phyloP scores from a whole-genome alignment of 148 eudicot genomes.

The Nepenthes mirabilis region DNA sequence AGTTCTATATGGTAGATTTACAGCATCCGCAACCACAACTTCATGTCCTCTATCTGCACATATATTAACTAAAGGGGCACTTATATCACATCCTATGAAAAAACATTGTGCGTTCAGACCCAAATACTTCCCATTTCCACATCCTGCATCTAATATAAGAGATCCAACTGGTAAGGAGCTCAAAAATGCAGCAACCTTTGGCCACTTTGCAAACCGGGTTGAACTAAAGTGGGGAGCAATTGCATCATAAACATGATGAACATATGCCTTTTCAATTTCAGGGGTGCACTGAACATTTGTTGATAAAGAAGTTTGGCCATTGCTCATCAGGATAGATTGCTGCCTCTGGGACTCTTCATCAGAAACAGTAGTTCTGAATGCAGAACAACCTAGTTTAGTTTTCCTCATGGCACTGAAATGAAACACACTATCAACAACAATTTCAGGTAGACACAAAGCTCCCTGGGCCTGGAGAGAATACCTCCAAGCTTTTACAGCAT shows the following conservation, averaged over 20 bases:
- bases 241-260: slow-evolving; percentile 92
- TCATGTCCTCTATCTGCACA: slow-evolving; percentile 81
- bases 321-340: slow-evolving; percentile 8
- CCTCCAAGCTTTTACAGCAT: slow-evolving; percentile 9
- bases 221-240: slow-evolving; percentile 96
- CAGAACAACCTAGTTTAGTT: slow-evolving; percentile 19
- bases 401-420: slow-evolving; percentile 23
- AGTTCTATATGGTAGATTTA: slow-evolving; percentile 72
- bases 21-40: slow-evolving; percentile 89
- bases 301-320: slow-evolving; percentile 10
- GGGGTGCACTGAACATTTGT: slow-evolving; percentile 53
- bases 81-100: slow-evolving; percentile 87
- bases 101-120: slow-evolving; percentile 62
- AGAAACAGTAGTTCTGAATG: slow-evolving; percentile 7
- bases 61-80: slow-evolving; percentile 60
- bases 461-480: not conserved
- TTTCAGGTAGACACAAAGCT: not conserved
- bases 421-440: slow-evolving; percentile 1
- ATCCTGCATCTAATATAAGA: slow-evolving; percentile 82
- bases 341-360: slow-evolving; percentile 13
- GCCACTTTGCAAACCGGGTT: slow-evolving; percentile 95
- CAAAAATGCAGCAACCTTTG: slow-evolving; percentile 76
- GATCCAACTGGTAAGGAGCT: slow-evolving; percentile 64
- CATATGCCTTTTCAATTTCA: slow-evolving; percentile 86
- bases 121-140: slow-evolving; percentile 96